Evolutionary conservation across 1,139 yeast genomes (phyloP).

Genomic region (Ogataea hybrid): DNA sequence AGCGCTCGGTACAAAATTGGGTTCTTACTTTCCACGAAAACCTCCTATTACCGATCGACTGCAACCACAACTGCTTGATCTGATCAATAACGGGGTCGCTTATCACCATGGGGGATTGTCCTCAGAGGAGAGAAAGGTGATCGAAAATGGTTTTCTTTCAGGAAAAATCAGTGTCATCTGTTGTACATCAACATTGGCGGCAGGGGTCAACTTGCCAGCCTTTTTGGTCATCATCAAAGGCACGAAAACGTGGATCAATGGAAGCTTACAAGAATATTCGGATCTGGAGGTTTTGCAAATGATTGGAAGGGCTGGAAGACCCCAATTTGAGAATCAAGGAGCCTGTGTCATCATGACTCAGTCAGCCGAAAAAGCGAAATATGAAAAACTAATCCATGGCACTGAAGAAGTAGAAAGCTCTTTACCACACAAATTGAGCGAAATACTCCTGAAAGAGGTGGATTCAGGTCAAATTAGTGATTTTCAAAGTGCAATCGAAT

Average conservation of each 20-base stretch:
- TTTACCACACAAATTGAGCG: constrained; percentile 43
- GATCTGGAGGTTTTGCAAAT: constrained; percentile 58
- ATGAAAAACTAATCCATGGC: constrained; percentile 44
- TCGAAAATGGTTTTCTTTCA: constrained; percentile 44
- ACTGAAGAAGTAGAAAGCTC: constrained; percentile 49
- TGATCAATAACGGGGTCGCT: constrained; percentile 41
- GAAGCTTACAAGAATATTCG: constrained; percentile 47
- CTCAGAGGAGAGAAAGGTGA: constrained; percentile 40
- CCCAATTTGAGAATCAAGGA: constrained; percentile 53
- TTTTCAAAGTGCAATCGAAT: constrained; percentile 40
- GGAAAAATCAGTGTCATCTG: constrained; percentile 47
- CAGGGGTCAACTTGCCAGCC: constrained; percentile 63
- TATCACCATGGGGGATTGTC: constrained; percentile 61
- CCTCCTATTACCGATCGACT: constrained; percentile 30
- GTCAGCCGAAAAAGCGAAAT: constrained; percentile 33
- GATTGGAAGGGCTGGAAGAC: constrained; percentile 63
- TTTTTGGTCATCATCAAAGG: constrained; percentile 59
- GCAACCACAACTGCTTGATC: constrained; percentile 35
- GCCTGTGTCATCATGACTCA: constrained; percentile 55
- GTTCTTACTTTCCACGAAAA: constrained; percentile 2
- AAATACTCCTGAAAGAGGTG: constrained; percentile 49
- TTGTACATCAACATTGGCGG: constrained; percentile 59
- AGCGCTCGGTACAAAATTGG: constrained; percentile 30
- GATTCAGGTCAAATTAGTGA: constrained; percentile 41
- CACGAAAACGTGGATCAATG: constrained; percentile 48